Evolutionary conservation across 176 grass and related monocot species (phyloP), one percentile per base, ranked within the genome.

Genomic region (Carex scoparia): DNA sequence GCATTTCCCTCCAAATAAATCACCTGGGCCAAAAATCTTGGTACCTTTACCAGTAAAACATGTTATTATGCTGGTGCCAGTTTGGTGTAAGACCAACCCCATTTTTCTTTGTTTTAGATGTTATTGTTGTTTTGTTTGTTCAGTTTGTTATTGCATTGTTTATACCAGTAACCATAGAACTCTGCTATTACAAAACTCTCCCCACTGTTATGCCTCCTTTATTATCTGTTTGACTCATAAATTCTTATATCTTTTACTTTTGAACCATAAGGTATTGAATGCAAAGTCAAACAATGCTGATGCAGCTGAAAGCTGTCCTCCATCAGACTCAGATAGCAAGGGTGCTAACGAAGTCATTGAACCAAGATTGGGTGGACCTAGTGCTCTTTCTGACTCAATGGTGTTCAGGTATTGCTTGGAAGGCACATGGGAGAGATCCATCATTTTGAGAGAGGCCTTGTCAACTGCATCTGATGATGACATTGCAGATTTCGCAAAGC

Each of bases 401-500:
- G 86, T 95, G 75, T 98, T 98, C 87, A 89, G 90, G 86, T 98
- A 98, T 58, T 98, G 96, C 83, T 87, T 98, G 55, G 93, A 90
- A 72, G 82, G 79, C 48, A 94, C 90, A 58, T 81, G 85, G 54
- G 96, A 98, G 61, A 88, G 89, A 18, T 85, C 80, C 23, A 74
- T 82, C n/a, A 87, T 98, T 91, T 89, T 98, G 62, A 95, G 81
- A 87, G 85, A 87, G 53, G 61, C 81, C 64, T 83, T 88, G 79
- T 42, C 85, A 86, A 92, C 75, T 58, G 74, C 85, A 33, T 90
- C 85, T 58, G 79, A 95, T 80, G 91, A 95, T 30, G 88, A 94
- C 71, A 89, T 95, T 60, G 40, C 55, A 64, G 91, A 89, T 85
- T 90, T 94, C 85, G 90, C 93, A 85, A 89, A 94, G 76, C 85